Evolutionary conservation across 495 filamentous ascomycete genomes (phyloP).

Genomic region (Aspergillus ellipticus): DNA sequence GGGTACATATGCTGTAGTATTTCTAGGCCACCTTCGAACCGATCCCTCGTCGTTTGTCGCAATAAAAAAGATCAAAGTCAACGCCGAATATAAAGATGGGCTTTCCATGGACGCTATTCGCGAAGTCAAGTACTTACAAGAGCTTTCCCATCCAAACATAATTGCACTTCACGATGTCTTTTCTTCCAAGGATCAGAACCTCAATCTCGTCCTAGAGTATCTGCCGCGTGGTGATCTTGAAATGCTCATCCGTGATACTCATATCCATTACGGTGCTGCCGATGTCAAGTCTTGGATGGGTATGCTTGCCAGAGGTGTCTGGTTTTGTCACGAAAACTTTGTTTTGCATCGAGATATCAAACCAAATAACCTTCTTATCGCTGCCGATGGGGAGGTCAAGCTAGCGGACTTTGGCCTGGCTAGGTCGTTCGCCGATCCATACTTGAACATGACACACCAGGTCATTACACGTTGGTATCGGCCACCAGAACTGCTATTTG

Average conservation of each 20-base stretch:
- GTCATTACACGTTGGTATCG: conserved; percentile 98
- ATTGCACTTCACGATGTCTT: conserved; percentile 89
- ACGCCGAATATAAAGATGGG: conserved; percentile 78
- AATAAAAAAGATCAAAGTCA: conserved; percentile 98
- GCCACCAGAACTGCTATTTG: conserved; percentile 88
- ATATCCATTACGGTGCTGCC: conserved; percentile 69
- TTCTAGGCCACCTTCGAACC: conserved; percentile 69
- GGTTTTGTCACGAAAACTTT: conserved; percentile 95
- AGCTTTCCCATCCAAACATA: conserved; percentile 94
- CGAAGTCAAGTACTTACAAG: conserved; percentile 90
- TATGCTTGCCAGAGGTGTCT: conserved; percentile 88
- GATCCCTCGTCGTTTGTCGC: conserved; percentile 72
- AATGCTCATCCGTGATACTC: conserved; percentile 80
- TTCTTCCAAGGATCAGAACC: conserved; percentile 86
- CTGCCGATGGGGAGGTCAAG: conserved; percentile 87
- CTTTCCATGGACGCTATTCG: conserved; percentile 91
- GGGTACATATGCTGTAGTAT: conserved; percentile 96
- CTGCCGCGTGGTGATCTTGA: conserved; percentile 89
- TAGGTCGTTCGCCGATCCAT: conserved; percentile 82
- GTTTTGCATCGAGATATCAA: conserved; percentile 98
- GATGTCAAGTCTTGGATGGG: conserved; percentile 99
- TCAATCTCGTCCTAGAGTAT: conserved; percentile 92
- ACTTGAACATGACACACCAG: conserved; percentile 81
- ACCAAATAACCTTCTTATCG: conserved; percentile 95
- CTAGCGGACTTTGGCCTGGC: conserved; percentile 98